Conservation (phyloP, 2,329 filamentous ascomycete species). For the Chalara sp. region DNA sequence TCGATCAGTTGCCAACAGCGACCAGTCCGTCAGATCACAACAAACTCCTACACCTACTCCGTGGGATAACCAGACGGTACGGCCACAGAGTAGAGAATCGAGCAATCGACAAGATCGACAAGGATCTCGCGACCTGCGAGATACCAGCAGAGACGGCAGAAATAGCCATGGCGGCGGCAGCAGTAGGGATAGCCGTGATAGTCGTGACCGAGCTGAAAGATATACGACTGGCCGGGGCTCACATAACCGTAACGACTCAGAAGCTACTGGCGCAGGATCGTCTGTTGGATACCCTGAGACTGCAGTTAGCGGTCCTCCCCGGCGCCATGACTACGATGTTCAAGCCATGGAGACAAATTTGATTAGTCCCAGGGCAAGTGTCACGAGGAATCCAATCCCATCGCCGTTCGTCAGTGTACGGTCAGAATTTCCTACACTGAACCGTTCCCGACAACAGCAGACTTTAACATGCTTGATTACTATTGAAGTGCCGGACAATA, state of each 20-base stretch:
- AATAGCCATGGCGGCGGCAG: constrained; percentile 27
- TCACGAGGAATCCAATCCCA: constrained; percentile 80
- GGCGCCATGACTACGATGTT: constrained; percentile 89
- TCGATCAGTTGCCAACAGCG: constrained; percentile 67
- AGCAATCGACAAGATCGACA: constrained; percentile 25
- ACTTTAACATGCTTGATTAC: constrained; percentile 91
- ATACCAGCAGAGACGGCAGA: constrained; percentile 26
- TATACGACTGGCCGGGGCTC: constrained; percentile 26
- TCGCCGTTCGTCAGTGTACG: constrained; percentile 87
- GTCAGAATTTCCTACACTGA: constrained; percentile 94
- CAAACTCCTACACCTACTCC: constrained; percentile 54
- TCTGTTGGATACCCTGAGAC: constrained; percentile 76
- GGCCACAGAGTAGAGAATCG: constrained; percentile 44
- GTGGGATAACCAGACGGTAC: constrained; percentile 60
- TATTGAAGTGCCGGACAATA: constrained; percentile 86
- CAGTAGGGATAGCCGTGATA: constrained; percentile 32
- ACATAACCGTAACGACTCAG: constrained; percentile 75
- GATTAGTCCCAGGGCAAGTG: constrained; percentile 59
- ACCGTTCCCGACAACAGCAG: constrained; percentile 85
- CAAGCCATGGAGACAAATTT: constrained; percentile 91
- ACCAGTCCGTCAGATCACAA: constrained; percentile 32
- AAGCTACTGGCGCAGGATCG: constrained; percentile 63
- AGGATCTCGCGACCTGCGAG: constrained; percentile 28
- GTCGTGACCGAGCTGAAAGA: constrained; percentile 42
- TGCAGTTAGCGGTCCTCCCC: constrained; percentile 57